phyloP scores from a whole-genome alignment of 805 yeast species.

The Torulaspora delbrueckii region DNA sequence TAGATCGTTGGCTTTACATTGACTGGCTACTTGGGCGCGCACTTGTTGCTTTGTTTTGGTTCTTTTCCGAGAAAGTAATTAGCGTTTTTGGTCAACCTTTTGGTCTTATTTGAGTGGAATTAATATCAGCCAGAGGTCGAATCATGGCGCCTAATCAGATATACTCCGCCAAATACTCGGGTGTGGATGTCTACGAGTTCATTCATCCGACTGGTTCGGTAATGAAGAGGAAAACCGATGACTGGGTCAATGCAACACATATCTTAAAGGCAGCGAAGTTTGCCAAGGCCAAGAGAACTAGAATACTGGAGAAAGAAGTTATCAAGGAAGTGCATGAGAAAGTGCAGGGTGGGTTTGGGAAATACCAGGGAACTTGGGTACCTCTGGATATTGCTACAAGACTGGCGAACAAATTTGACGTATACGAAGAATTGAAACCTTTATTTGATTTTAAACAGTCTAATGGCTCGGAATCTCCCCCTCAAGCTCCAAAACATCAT shows the following conservation, averaged over 20 bases:
- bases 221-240: constrained; percentile 71
- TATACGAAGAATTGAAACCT: constrained; percentile 55
- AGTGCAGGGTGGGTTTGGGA: constrained; percentile 95
- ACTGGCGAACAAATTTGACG: constrained; percentile 62
- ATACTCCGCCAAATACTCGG: constrained; percentile 73
- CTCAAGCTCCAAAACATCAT: constrained; percentile 61
- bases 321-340: constrained; percentile 86
- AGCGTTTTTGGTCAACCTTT: not conserved
- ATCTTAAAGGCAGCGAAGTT: constrained; percentile 88
- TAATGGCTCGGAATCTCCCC: constrained; percentile 50
- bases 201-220: constrained; percentile 63
- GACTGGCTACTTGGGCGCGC: not conserved
- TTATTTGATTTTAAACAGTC: constrained; percentile 56
- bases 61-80: not conserved
- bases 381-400: constrained; percentile 71
- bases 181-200: constrained; percentile 81
- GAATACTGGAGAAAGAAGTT: constrained; percentile 89
- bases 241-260: constrained; percentile 93
- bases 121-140: not conserved
- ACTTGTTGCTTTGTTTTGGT: not conserved
- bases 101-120: constrained; percentile 1
- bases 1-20: not conserved
- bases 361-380: constrained; percentile 96
- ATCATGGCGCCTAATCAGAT: constrained; percentile 37
- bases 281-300: constrained; percentile 90